Percentiles rank a stretch among this genome's conserved stretches.
phyloP scores from a whole-genome alignment of 345 rosid genomes.

The Syzygium grande region DNA sequence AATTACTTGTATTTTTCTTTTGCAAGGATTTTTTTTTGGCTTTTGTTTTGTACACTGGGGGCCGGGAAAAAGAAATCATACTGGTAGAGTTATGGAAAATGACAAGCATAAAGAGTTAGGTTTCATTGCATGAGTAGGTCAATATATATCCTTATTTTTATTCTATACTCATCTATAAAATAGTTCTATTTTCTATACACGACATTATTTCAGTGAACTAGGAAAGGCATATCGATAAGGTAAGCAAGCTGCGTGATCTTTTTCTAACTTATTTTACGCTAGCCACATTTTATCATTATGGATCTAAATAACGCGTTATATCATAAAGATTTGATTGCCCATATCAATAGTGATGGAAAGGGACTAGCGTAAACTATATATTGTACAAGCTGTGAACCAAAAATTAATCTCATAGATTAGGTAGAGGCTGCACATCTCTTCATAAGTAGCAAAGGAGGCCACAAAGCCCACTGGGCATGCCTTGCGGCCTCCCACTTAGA shows the following conservation, averaged over 20 bases:
- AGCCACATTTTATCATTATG: neutral
- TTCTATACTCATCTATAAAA: neutral
- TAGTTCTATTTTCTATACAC: neutral
- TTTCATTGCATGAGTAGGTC: neutral
- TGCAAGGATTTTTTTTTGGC: neutral
- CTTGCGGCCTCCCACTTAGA: no score
- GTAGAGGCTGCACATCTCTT: neutral
- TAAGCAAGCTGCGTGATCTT: neutral
- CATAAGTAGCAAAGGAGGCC: neutral
- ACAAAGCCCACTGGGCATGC: neutral
- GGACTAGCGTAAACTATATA: neutral
- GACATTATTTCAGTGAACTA: neutral
- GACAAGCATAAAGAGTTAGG: neutral
- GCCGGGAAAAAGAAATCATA: neutral
- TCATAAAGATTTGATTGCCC: neutral
- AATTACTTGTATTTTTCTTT: neutral
- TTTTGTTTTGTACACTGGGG: neutral
- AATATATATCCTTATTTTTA: accelerated
- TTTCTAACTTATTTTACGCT: neutral
- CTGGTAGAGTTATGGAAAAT: neutral
- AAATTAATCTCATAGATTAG: neutral
- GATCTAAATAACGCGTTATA: neutral
- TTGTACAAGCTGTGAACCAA: neutral
- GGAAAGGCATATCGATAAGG: neutral
- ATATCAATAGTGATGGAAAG: neutral